Base-by-base conservation (phyloP, 2,329 filamentous ascomycete genomes). In the Colletotrichum phormii region DNA sequence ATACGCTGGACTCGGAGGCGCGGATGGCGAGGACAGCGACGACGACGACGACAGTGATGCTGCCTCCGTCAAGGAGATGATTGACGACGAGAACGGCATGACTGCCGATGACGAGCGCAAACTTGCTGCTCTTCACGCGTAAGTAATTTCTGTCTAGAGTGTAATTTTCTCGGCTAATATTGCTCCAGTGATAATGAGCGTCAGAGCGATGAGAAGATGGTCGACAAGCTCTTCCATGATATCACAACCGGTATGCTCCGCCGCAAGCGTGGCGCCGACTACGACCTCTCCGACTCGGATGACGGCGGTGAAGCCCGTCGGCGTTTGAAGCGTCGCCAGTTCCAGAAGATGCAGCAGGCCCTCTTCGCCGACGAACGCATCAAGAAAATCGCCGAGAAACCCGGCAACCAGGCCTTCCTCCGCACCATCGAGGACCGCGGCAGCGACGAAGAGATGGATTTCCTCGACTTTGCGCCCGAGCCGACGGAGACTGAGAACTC, bases 1-100 rank as follows among this genome's bases (percentile, higher is more conserved):
- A 82, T 99, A 98, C 81, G 96, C 95, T 51, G 97, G 97, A 5
- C 87, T 99, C 11, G 97, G 97, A 76, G 97, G 97, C 75, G 93
- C 87, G 12, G 96, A 95, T 81, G 95, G 96, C 73, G 96, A 98
- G 76, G 94, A 96, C 75, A 92, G 89, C 55, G 92, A 92, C 67
- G 93, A 95, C 55, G 92, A 92, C 67, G 93, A 95, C 71, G 90
- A 94, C 72, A 93, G 92, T 46, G 91, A 92, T 46, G 91, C 91
- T 35, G 89, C 82, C 13, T 88, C 93, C 8, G 90, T 97, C 75
- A 90, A 93, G 77, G 92, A 95, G 75, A 97, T 99, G 90, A 98
- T 99, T 79, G 94, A 97, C 78, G 95, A 98, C 78, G 90, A 93
- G 29, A 91, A 90, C 70, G 90, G 91, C 37, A 92, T 96, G 75